phyloP scores from a whole-genome alignment of 352 stramenopile species.

The Pythium insidiosum region DNA sequence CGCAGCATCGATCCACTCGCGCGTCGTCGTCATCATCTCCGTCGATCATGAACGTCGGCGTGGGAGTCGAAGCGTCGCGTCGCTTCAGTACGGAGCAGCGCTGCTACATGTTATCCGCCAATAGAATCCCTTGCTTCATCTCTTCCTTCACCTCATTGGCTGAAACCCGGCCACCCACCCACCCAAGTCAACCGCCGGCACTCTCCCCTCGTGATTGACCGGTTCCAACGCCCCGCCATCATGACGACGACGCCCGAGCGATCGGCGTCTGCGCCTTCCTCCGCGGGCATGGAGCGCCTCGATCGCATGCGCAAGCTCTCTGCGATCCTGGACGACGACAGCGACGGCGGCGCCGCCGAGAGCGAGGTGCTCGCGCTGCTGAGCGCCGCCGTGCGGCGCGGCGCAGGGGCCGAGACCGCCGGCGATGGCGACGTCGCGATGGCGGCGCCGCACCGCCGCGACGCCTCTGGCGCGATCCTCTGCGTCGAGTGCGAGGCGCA shows the following conservation, averaged over 20 bases:
- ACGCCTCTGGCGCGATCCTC: no score
- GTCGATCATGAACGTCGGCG: no score
- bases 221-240: neutral
- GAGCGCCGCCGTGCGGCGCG: neutral
- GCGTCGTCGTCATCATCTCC: no score
- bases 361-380: constrained; percentile 51
- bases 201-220: no score
- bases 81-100: no score
- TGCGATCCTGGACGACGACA: constrained; percentile 61
- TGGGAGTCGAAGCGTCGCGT: no score
- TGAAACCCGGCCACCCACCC: no score
- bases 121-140: no score
- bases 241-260: neutral
- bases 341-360: constrained; percentile 30
- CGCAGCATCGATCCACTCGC: no score
- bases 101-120: no score
- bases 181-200: no score
- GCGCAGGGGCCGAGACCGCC: constrained; percentile 8
- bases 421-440: constrained; percentile 20
- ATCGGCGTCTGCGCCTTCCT: neutral
- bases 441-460: constrained; percentile 19
- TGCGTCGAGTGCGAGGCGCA: constrained; percentile 69
- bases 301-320: constrained; percentile 76
- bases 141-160: no score
- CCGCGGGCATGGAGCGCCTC: constrained; percentile 23